Evolutionary conservation across 1,284 basidiomycete genomes (phyloP).

Genomic region (Heterobasidion irregulare): DNA sequence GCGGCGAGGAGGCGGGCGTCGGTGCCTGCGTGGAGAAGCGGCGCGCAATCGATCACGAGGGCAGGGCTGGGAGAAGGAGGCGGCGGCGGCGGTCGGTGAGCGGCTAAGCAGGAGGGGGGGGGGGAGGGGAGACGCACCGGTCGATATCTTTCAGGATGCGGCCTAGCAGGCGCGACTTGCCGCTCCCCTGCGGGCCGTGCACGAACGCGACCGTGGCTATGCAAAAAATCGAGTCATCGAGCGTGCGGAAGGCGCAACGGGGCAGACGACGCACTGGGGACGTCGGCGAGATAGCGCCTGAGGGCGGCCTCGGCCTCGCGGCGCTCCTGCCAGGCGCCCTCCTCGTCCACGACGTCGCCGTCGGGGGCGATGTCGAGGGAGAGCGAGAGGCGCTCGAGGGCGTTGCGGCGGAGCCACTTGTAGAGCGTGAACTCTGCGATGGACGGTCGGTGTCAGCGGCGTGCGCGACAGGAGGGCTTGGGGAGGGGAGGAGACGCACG

Average conservation of each 20-base stretch:
- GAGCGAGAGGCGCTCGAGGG: conserved; percentile 40
- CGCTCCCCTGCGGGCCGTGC: conserved; percentile 88
- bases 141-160: conserved; percentile 49
- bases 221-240: background rate
- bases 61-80: conserved; percentile 49
- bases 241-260: background rate
- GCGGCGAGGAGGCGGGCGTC: conserved; percentile 65
- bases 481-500: conserved; percentile 30
- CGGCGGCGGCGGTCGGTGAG: background rate
- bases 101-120: background rate
- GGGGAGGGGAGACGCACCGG: conserved; percentile 38
- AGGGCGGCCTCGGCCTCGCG: conserved; percentile 68
- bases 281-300: conserved; percentile 64
- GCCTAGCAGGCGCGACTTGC: conserved; percentile 72
- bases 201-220: conserved; percentile 69
- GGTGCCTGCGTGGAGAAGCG: conserved; percentile 65
- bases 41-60: conserved; percentile 76
- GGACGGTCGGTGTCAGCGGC: background rate
- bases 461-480: too few species aligned
- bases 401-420: conserved; percentile 58
- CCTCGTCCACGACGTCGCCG: conserved; percentile 13
- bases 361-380: conserved; percentile 1
- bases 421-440: conserved; percentile 50
- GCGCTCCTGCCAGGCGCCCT: conserved; percentile 74
- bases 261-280: conserved; percentile 45